phyloP scores from a whole-genome alignment of 768 basidiomycete genomes.

The Lactifluus volemus region DNA sequence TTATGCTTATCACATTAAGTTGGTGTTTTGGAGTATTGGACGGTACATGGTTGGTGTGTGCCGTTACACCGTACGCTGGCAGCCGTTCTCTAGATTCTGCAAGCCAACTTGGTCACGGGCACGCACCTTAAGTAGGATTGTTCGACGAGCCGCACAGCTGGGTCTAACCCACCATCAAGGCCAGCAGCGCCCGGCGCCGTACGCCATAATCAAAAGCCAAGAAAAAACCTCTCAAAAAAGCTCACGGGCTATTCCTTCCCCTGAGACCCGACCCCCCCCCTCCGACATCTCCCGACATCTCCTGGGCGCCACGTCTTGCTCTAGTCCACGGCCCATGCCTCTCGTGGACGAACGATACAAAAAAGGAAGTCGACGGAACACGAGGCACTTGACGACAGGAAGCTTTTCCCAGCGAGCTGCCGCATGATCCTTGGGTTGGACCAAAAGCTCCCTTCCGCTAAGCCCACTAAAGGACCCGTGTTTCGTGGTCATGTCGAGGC shows the following conservation, averaged over 20 bases:
- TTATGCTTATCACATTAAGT: not conserved
- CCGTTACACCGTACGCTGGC: not conserved
- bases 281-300: not conserved
- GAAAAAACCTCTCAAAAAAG: not conserved
- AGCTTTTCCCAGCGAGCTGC: not conserved
- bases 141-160: not conserved
- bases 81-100: not conserved
- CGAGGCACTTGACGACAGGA: constrained; percentile 1
- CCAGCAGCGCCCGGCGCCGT: constrained; percentile 17
- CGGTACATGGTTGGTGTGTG: not conserved
- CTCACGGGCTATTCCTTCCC: constrained; percentile 1
- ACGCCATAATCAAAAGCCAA: not conserved
- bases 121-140: not conserved
- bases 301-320: not conserved
- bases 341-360: not conserved
- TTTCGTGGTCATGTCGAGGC: not conserved
- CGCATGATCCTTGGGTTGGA: not conserved
- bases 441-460: not conserved
- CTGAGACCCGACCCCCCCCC: not conserved
- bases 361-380: not conserved
- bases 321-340: not conserved
- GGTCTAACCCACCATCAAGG: not conserved
- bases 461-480: not conserved
- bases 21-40: not conserved
- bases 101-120: not conserved